Base-by-base conservation (phyloP, 2,329 filamentous ascomycete genomes). In the Clonostachys solani region DNA sequence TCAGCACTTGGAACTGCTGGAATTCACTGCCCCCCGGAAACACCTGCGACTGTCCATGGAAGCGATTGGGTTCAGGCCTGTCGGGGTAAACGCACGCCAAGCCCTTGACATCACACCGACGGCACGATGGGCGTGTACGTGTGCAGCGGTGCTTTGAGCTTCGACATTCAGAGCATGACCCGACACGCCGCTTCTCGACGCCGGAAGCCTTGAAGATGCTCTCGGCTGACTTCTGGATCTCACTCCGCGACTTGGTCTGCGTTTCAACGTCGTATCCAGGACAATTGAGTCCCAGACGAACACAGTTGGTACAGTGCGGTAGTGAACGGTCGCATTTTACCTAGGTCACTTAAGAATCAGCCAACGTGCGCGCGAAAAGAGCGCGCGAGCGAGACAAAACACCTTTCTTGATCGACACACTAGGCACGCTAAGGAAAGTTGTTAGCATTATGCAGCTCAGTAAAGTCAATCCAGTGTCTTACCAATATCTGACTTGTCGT, bases 141-240 rank as follows among this genome's bases (percentile, higher is more conserved):
- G 56, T 50, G 48, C 60, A 61, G 16, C 56, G 52, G 41, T 56
- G 51, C 50, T 62, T 62, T 10, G 56, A 53, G 6, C 46, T 40
- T 23, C 58, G 55, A 19, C 60, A 62, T 42, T 58, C 58, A 17
- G 56, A 46, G 44, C 59, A 62, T 5, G 60, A 59, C 12, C 58
- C 56, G 17, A 61, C 52, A 15, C 54, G 50, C 12, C 59, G 54
- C 48, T 56, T 62, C 44, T 60, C 56, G 29, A 62, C 51, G 34
- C 58, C 57, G 6, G 60, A 47, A 9, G 52, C 55, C 17, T 49
- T 50, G 48, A 60, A 62, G 45, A 62, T 60, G 48, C 55, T 52
- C 23, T 59, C 52, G 37, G 57, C 53, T 5, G 54, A 54, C 41
- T 55, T 52, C 35, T 54, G 50, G 13, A 58, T 49, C 44, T 57